phyloP scores from a whole-genome alignment of 306 rosid genomes.

The Alnus glutinosa region DNA sequence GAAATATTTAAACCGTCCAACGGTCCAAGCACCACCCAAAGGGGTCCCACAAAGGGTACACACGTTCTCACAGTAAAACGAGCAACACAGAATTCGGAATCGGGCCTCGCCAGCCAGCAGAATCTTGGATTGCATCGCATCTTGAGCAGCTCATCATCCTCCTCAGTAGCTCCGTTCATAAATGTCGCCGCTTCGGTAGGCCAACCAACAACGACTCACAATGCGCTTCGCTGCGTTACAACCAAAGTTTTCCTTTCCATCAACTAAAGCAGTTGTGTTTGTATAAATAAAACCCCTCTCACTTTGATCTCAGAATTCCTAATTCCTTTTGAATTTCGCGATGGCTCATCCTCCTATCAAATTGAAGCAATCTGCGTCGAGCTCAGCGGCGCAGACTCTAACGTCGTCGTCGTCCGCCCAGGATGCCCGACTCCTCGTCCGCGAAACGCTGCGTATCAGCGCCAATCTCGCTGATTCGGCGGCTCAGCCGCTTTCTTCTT shows the following conservation, averaged over 20 bases:
- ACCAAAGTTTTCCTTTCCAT: not conserved
- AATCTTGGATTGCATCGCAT: too few relatives aligned
- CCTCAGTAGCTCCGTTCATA: constrained; percentile 27
- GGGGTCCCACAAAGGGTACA: too few relatives aligned
- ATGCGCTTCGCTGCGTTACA: not conserved
- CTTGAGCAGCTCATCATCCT: too few relatives aligned
- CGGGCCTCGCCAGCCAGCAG: too few relatives aligned
- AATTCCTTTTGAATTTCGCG: not conserved
- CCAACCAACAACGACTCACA: not conserved
- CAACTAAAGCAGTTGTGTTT: not conserved
- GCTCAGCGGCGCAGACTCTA: constrained; percentile 34
- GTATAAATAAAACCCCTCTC: not conserved
- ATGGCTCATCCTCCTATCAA: constrained; percentile 44
- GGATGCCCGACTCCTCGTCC: constrained; percentile 64
- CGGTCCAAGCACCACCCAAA: too few relatives aligned
- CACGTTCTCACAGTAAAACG: too few relatives aligned
- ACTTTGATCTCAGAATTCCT: not conserved
- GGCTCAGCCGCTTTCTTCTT: constrained; percentile 16
- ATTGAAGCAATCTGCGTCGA: constrained; percentile 44
- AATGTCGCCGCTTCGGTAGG: constrained; percentile 12
- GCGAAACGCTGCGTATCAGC: constrained; percentile 84
- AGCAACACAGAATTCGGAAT: too few relatives aligned
- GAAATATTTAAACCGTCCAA: too few relatives aligned
- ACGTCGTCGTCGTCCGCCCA: constrained; percentile 40
- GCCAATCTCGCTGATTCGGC: constrained; percentile 57